Conservation (phyloP, 176 grass and related monocot species). For the Poa annua region DNA sequence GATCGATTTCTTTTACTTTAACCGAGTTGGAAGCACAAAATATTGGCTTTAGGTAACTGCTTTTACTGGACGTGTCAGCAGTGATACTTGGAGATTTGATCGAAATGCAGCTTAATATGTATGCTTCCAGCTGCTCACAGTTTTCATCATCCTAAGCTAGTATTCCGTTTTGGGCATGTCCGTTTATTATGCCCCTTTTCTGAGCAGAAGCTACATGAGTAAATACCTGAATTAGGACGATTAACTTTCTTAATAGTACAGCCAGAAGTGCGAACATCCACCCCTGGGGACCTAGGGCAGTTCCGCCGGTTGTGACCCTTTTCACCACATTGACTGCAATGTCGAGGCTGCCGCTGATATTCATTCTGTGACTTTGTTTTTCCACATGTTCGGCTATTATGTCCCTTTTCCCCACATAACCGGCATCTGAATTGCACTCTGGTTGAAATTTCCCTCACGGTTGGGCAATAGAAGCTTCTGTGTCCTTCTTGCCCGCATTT, state of each 20-base stretch:
- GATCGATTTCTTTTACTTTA: neutral
- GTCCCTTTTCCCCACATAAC: conserved; percentile 71
- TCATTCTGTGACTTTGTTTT: conserved; percentile 46
- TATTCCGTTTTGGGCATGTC: conserved; percentile 59
- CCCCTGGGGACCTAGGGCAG: conserved; percentile 42
- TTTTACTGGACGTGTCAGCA: neutral
- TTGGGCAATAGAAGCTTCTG: conserved; percentile 73
- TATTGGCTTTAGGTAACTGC: neutral
- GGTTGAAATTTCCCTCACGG: conserved; percentile 45
- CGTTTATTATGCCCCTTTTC: conserved; percentile 73
- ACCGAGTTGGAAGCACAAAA: neutral
- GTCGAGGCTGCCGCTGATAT: conserved; percentile 23
- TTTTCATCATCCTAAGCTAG: conserved; percentile 39
- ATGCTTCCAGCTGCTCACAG: neutral
- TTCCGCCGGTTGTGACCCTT: conserved; percentile 59
- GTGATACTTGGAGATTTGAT: neutral
- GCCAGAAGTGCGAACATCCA: conserved; percentile 38
- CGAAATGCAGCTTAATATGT: conserved; percentile 6
- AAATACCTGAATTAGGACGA: conserved; percentile 48
- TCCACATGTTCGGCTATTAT: conserved; percentile 80
- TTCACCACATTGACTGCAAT: conserved; percentile 60
- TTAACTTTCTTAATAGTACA: conserved; percentile 31
- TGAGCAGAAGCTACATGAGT: conserved; percentile 64
- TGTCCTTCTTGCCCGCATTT: conserved; percentile 83
- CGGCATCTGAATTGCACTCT: conserved; percentile 60